Evolutionary conservation across 1,284 basidiomycete species (phyloP).

Genomic region (Leccinum angustisporum): DNA sequence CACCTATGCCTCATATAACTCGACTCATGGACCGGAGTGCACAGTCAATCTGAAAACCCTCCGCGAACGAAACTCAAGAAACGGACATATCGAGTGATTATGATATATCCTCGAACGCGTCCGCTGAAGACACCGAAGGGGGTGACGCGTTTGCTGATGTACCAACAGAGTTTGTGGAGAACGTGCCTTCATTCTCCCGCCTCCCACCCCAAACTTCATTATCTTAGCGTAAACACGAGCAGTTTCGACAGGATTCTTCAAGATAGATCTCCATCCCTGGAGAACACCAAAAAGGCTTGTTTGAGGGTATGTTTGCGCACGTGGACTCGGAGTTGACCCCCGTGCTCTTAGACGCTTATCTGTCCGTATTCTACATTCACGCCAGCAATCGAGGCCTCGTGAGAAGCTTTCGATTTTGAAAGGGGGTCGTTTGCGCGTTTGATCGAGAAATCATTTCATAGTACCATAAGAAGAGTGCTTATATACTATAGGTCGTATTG

Average conservation of each 20-base stretch:
- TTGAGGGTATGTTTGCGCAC: constrained; percentile 48
- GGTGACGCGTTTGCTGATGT: background rate
- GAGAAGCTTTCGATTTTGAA: constrained; percentile 44
- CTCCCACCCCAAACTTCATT: constrained; percentile 71
- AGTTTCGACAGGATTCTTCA: constrained; percentile 67
- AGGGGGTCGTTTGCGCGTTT: constrained; percentile 32
- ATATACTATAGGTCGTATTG: constrained; percentile 48
- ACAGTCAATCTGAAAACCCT: constrained; percentile 10
- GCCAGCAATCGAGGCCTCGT: constrained; percentile 48
- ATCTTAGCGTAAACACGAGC: constrained; percentile 70
- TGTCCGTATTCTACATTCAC: constrained; percentile 76
- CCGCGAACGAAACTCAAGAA: constrained; percentile 7
- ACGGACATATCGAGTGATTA: background rate
- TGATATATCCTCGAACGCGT: background rate
- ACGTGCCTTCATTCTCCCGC: constrained; percentile 47
- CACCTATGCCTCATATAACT: constrained; percentile 79
- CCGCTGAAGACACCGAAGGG: background rate
- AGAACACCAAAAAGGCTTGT: constrained; percentile 4
- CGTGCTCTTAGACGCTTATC: constrained; percentile 72
- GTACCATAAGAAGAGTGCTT: constrained; percentile 47
- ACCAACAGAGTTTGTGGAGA: constrained; percentile 1
- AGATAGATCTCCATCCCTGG: constrained; percentile 37
- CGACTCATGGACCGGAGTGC: constrained; percentile 34
- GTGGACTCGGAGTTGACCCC: constrained; percentile 54
- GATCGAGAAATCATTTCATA: constrained; percentile 53